phyloP scores from a whole-genome alignment of 345 rosid genomes.

The Camelina neglecta region DNA sequence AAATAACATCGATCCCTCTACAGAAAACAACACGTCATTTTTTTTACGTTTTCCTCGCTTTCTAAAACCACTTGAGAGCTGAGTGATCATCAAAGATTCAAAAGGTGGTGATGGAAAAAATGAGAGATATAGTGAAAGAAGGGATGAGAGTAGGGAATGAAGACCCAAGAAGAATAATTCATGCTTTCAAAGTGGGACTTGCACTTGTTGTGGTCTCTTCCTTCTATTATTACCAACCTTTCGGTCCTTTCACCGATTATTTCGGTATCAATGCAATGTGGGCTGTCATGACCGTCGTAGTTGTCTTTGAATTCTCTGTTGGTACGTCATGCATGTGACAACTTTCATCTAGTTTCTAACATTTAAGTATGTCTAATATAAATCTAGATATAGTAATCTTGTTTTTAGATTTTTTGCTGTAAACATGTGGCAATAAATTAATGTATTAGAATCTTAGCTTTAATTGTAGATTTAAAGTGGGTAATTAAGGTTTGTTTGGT shows the following conservation, averaged over 20 bases:
- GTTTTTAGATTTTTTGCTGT: not conserved
- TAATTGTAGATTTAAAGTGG: not conserved
- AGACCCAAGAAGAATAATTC: conserved; percentile 4
- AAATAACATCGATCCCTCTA: not conserved
- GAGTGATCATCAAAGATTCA: not conserved
- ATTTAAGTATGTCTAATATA: not conserved
- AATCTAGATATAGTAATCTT: too few species aligned
- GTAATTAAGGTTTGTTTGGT: conserved; percentile 7
- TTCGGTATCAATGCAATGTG: conserved; percentile 24
- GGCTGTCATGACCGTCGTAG: conserved; percentile 29
- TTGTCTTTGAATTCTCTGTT: conserved; percentile 14
- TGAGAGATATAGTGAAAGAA: not conserved
- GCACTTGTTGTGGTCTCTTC: conserved; percentile 7
- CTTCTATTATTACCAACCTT: conserved; percentile 5
- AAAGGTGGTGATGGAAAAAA: not conserved
- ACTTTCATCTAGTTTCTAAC: not conserved
- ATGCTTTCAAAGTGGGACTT: conserved; percentile 19
- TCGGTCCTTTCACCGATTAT: conserved; percentile 7
- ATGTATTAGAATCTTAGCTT: not conserved
- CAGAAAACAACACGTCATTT: not conserved
- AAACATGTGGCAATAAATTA: not conserved
- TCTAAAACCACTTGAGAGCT: not conserved
- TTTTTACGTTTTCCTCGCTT: not conserved
- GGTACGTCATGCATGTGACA: not conserved
- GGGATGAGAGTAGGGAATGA: conserved; percentile 1